Base-by-base conservation (phyloP, 371 early-diverging fungal genomes). In the Syncephalastrum racemosum region DNA sequence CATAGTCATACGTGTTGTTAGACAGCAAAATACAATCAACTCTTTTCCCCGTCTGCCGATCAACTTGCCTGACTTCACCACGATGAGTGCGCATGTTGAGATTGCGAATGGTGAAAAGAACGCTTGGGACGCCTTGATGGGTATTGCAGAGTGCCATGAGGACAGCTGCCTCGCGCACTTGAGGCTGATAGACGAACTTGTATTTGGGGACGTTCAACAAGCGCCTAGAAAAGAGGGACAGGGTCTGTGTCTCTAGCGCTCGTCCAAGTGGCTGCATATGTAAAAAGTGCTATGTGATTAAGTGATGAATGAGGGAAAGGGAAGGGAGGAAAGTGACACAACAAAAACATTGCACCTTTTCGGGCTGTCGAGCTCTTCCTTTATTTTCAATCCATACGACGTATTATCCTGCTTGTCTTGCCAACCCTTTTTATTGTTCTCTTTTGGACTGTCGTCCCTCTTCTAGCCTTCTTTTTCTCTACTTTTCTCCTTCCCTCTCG, bases 81-180 rank as follows among this genome's bases (percentile, higher is more conserved):
- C 79, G 81, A 68, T 95, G 95, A 14, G 82, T 72, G 31, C 88
- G 70, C 68, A 96, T 68, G 40, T 76, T 75, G 15, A 66, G 66
- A 54, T 86, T 83, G 27, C 96, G 81, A 8, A 93, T 81, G 8
- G 94, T 93, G 62, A 96, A 92, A 22, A 96, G 60, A 13, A 96
- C 74, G 53, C 87, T 83, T 1, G 89, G 86, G 42, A 80, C 67
- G 8, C 77, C 84, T 23, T 87, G 58, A 31, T 31, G 36, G 4
- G 82, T 83, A 24, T 62, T 46, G 59, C 92, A 92, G 16, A 95
- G 75, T 0, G 91, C 90, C 58, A 80, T 58, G 1, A 80, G 68
- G 8, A 80, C 73, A 42, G 80, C 77, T 0, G 80, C 80, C 49
- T 80, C 71, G 25, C 67, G 68, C 1, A 59, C 71, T 27, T 73